phyloP scores from a whole-genome alignment of 2,329 filamentous ascomycete genomes.

The Xenoacremonium recifei region DNA sequence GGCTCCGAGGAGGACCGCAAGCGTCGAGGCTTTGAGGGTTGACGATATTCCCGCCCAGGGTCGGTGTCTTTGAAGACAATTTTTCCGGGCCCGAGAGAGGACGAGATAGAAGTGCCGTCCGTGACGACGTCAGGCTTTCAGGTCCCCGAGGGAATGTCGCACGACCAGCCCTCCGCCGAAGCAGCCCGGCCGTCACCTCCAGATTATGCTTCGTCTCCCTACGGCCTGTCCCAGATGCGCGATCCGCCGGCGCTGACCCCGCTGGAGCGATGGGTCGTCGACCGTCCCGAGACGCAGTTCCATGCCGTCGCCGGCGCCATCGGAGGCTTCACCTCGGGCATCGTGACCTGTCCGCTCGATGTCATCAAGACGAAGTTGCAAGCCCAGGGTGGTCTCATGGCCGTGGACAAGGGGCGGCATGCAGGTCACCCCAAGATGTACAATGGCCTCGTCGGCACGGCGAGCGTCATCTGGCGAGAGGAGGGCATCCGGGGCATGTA shows the following conservation, averaged over 20 bases:
- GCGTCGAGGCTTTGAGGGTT: too few relatives aligned
- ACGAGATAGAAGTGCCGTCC: too few relatives aligned
- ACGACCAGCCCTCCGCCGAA: constrained; percentile 42
- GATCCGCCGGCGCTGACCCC: constrained; percentile 34
- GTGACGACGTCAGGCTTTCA: constrained; percentile 5
- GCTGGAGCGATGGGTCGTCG: constrained; percentile 55
- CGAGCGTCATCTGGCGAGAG: constrained; percentile 78
- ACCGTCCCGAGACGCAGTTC: constrained; percentile 63
- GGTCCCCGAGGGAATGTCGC: constrained; percentile 40
- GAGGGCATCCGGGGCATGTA: constrained; percentile 92
- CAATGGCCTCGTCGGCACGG: constrained; percentile 83
- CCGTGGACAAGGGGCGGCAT: constrained; percentile 47
- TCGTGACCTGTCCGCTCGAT: constrained; percentile 95
- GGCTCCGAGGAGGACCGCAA: too few relatives aligned
- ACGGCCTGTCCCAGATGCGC: constrained; percentile 35
- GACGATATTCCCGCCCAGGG: too few relatives aligned
- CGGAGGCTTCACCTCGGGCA: constrained; percentile 87
- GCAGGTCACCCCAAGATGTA: constrained; percentile 64
- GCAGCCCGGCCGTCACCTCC: constrained; percentile 29
- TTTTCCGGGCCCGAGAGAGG: too few relatives aligned
- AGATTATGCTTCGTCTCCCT: constrained; percentile 37
- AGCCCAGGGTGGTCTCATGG: constrained; percentile 81
- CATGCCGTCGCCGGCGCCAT: constrained; percentile 85
- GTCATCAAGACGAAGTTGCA: constrained; percentile 99
- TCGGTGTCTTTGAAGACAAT: too few relatives aligned